phyloP scores from a whole-genome alignment of 164 flowering plant genomes.

The Euptelea pleiosperma region DNA sequence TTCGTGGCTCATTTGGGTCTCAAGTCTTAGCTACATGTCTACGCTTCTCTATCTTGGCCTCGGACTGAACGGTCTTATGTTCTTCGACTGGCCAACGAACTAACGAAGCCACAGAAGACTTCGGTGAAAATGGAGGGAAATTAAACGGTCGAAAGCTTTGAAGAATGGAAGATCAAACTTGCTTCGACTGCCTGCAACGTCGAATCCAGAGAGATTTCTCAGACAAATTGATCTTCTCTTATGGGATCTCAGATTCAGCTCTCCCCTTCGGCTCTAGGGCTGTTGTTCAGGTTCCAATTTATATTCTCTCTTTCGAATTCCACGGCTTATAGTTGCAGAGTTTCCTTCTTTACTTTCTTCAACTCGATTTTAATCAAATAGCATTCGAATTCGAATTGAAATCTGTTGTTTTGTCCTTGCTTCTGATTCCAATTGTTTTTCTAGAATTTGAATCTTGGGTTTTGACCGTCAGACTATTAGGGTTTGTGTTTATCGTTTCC shows the following conservation, averaged over 20 bases:
- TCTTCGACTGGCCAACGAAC: too few relatives aligned
- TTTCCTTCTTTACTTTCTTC: neutral
- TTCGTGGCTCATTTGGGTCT: too few relatives aligned
- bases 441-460: neutral
- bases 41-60: too few relatives aligned
- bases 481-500: neutral
- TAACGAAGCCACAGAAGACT: too few relatives aligned
- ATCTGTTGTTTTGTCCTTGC: neutral
- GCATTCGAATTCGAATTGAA: too few relatives aligned
- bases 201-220: conserved; percentile 66
- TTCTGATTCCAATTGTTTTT: neutral
- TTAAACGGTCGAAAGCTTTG: neutral
- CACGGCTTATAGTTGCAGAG: neutral
- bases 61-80: too few relatives aligned
- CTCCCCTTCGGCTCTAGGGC: conserved; percentile 71
- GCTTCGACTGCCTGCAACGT: conserved; percentile 65
- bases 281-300: conserved; percentile 60
- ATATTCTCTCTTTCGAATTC: neutral
- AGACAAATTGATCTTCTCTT: conserved; percentile 45
- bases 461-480: neutral
- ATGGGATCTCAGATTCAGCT: conserved; percentile 64
- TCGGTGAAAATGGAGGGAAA: too few relatives aligned
- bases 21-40: too few relatives aligned
- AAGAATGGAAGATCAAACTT: conserved; percentile 18
- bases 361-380: neutral